A percentile compares a stretch with the other conserved stretches of the same genome.
Conservation (phyloP, 805 yeast species). For the Hanseniaspora clermontiae region DNA sequence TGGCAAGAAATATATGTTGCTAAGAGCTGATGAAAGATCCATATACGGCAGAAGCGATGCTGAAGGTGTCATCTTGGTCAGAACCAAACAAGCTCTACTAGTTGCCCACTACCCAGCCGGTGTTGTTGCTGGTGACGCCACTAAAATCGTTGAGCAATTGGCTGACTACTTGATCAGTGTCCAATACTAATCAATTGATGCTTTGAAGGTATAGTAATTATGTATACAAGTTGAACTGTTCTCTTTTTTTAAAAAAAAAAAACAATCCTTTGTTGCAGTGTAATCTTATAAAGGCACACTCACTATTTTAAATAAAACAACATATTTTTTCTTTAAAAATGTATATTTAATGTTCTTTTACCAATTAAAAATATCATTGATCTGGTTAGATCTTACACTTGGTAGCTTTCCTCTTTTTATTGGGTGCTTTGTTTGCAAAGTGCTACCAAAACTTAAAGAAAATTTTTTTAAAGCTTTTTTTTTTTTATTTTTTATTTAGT, state of each 20-base stretch:
- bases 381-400: too few species aligned
- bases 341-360: too few species aligned
- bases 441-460: too few species aligned
- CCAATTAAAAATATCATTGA: too few species aligned
- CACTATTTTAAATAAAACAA: too few species aligned
- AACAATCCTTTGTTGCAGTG: too few species aligned
- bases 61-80: slow-evolving; percentile 78
- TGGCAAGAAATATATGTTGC: slow-evolving; percentile 74
- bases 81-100: slow-evolving; percentile 85
- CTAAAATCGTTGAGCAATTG: slow-evolving; percentile 84
- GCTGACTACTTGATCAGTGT: slow-evolving; percentile 89
- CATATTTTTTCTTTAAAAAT: too few species aligned
- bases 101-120: slow-evolving; percentile 91
- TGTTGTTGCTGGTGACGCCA: slow-evolving; percentile 88
- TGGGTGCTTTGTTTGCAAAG: too few species aligned
- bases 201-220: not conserved
- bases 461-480: too few species aligned
- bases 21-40: slow-evolving; percentile 83
- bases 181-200: slow-evolving; percentile 42
- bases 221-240: not conserved
- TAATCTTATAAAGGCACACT: too few species aligned
- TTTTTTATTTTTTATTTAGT: too few species aligned
- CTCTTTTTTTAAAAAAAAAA: not conserved
- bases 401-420: too few species aligned
- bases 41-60: slow-evolving; percentile 87